phyloP scores from a whole-genome alignment of 2,329 filamentous ascomycete genomes.

The Blastomyces percursus region DNA sequence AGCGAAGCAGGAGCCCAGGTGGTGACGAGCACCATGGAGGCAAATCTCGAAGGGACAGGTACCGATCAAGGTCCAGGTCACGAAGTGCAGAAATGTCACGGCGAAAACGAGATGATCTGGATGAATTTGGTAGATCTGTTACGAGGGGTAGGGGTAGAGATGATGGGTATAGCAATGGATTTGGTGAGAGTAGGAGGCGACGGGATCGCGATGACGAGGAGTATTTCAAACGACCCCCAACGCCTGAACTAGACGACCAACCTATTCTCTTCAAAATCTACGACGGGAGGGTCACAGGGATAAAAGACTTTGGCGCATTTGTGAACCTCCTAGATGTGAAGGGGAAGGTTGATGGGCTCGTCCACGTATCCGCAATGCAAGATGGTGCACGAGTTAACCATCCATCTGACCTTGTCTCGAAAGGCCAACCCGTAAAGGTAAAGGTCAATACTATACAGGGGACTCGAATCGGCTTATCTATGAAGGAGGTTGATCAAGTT shows the following conservation, averaged over 20 bases:
- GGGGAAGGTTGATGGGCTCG: slow-evolving; percentile 83
- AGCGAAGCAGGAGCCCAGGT: slow-evolving; percentile 45
- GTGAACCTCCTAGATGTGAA: slow-evolving; percentile 80
- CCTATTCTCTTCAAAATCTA: slow-evolving; percentile 82
- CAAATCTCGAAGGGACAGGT: slow-evolving; percentile 22
- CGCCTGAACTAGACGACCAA: slow-evolving; percentile 65
- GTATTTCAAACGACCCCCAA: slow-evolving; percentile 54
- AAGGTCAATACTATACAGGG: slow-evolving; percentile 85
- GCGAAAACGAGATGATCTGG: slow-evolving; percentile 41
- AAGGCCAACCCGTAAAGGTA: slow-evolving; percentile 77
- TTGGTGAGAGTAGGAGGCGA: slow-evolving; percentile 34
- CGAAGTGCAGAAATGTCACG: slow-evolving; percentile 32
- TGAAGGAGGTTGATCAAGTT: slow-evolving; percentile 93
- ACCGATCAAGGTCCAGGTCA: slow-evolving; percentile 45
- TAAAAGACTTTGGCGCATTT: slow-evolving; percentile 94
- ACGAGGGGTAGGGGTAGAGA: slow-evolving; percentile 28
- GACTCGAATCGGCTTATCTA: slow-evolving; percentile 71
- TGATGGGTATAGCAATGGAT: slow-evolving; percentile 30
- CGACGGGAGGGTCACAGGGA: slow-evolving; percentile 73
- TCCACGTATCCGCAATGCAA: slow-evolving; percentile 83
- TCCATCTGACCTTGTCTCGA: slow-evolving; percentile 73
- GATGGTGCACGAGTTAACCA: slow-evolving; percentile 81
- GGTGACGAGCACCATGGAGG: slow-evolving; percentile 38
- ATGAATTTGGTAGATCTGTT: slow-evolving; percentile 47
- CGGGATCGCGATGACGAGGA: slow-evolving; percentile 41